These are phyloP conservation scores for Crithidia expoeki DNA, from an alignment of 208 protist species.

Conservation along the genomic window DNA sequence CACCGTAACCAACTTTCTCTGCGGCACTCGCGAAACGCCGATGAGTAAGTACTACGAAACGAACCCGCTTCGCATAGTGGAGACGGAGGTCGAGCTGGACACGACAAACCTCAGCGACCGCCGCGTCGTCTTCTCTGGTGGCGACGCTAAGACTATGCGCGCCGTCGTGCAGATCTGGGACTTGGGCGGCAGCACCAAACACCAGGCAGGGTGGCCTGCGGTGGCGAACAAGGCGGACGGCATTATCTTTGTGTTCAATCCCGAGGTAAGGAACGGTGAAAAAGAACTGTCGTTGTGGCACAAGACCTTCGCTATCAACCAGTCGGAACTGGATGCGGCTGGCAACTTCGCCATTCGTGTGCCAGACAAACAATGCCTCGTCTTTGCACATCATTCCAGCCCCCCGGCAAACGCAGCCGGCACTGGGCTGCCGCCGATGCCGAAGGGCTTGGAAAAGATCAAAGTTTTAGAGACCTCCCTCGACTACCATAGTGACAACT, in stretches of 20 bases:
- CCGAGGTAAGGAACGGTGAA: conserved; percentile 66
- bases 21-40: conserved; percentile 76
- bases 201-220: conserved; percentile 90
- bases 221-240: conserved; percentile 70
- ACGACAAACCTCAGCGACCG: conserved; percentile 46
- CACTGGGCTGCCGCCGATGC: conserved; percentile 55
- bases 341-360: conserved; percentile 74
- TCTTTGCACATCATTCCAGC: conserved; percentile 84
- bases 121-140: conserved; percentile 65
- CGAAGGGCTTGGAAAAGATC: conserved; percentile 78
- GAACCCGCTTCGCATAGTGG: conserved; percentile 85
- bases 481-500: conserved; percentile 90
- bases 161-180: conserved; percentile 91
- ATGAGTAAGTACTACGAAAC: conserved; percentile 87
- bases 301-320: conserved; percentile 87
- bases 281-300: conserved; percentile 90
- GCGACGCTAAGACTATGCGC: conserved; percentile 47
- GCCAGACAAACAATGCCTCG: conserved; percentile 58
- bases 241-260: conserved; percentile 92
- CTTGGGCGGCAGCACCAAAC: conserved; percentile 75
- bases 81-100: conserved; percentile 83
- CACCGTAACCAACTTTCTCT: conserved; percentile 84
- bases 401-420: conserved; percentile 34
- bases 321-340: conserved; percentile 65
- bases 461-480: conserved; percentile 84